phyloP scores from a whole-genome alignment of 306 rosid species.

The Prunus mongolica region DNA sequence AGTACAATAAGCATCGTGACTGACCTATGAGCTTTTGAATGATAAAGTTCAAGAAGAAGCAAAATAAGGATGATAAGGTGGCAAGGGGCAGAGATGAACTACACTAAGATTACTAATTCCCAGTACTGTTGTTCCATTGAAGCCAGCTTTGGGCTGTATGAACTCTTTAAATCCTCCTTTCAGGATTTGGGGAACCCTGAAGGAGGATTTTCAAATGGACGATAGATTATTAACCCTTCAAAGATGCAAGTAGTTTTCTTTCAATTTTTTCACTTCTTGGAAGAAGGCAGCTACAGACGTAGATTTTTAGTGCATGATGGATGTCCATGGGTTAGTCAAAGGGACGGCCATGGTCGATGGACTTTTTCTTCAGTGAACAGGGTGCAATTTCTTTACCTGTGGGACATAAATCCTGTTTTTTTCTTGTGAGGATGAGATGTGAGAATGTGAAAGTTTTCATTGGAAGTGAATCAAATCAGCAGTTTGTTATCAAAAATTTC shows the following conservation, averaged over 20 bases:
- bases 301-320: neutral
- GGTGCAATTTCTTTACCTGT: neutral
- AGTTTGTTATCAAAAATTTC: neutral
- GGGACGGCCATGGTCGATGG: neutral
- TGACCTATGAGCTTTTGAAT: neutral
- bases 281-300: conserved; percentile 1
- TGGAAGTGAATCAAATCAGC: neutral
- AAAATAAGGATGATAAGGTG: neutral
- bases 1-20: neutral
- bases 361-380: neutral
- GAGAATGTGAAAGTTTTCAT: neutral
- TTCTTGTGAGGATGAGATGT: neutral
- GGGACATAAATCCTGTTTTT: neutral
- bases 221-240: neutral
- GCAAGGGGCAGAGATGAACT: neutral
- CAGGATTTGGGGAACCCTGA: neutral
- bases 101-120: neutral
- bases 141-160: neutral
- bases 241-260: neutral
- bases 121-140: neutral
- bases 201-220: neutral
- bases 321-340: conserved; percentile 2
- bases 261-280: neutral
- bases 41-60: neutral
- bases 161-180: neutral